Percentiles rank a stretch among this genome's conserved stretches.
Conservation (phyloP, 2,329 filamentous ascomycete genomes). For the Orbilia brochopaga region DNA sequence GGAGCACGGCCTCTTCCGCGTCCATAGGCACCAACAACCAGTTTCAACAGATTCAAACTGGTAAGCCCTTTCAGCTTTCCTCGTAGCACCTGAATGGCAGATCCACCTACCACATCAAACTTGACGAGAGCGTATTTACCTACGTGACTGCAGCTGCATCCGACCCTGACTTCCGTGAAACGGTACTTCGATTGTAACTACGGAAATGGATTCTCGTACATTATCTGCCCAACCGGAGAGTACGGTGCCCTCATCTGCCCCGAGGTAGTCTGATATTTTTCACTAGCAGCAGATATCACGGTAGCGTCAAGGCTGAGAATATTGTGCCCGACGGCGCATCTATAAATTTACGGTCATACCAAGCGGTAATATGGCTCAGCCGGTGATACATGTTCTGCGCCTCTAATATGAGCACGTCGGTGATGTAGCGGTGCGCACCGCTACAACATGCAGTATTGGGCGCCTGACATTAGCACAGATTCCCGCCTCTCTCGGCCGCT, state of each 20-base stretch:
- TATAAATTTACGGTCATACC: conserved; percentile 23
- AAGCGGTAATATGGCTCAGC: neutral
- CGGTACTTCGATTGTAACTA: neutral
- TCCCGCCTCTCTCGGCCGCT: conserved; percentile 6
- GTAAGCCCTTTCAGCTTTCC: conserved; percentile 17
- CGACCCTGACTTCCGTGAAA: conserved; percentile 13
- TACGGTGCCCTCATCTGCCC: neutral
- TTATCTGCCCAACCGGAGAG: conserved; percentile 10
- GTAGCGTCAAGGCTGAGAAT: conserved; percentile 4
- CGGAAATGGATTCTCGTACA: neutral
- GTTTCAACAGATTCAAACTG: conserved; percentile 9
- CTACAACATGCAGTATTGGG: neutral
- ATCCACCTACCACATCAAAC: conserved; percentile 7
- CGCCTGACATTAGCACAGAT: neutral
- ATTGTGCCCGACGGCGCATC: conserved; percentile 12
- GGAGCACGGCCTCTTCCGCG: neutral
- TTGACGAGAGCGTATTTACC: conserved; percentile 9
- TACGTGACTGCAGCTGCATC: conserved; percentile 8
- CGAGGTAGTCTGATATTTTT: neutral
- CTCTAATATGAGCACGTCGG: too few species aligned
- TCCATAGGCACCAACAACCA: conserved; percentile 6
- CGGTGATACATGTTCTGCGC: neutral
- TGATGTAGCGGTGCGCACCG: neutral
- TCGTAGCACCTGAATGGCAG: conserved; percentile 7
- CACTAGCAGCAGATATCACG: conserved; percentile 9